Base-by-base conservation (phyloP, 2,329 filamentous ascomycete genomes). In the Paraphoma chrysanthemicola region DNA sequence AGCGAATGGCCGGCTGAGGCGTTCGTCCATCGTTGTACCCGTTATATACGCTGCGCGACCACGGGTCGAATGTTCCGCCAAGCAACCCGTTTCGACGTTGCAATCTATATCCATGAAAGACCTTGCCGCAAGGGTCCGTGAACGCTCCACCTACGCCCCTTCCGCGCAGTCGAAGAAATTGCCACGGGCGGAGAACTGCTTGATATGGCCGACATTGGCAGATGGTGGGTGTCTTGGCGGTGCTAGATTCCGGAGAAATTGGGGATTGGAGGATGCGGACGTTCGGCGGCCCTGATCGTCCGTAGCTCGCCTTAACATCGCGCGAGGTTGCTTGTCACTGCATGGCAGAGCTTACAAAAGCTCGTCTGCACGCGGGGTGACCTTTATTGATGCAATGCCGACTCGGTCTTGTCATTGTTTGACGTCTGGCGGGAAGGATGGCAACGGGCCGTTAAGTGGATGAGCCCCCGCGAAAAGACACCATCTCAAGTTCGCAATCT, bases 231-330 rank as follows among this genome's bases (percentile, higher is more conserved):
- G 31, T 29, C 60, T 65, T 61, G 60, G 62, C 60, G 17, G 16
- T 36, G 33, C 52, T 53, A 58, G 43, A 14, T 14, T 38, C 62
- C 63, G 67, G 65, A 69, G 60, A 68, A 69, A 69, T 58, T 62
- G 56, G 56, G 54, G 60, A 69, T 68, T 69, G 65, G 63, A 51
- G 45, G 48, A 50, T 51, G 31, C 33, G 7, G 16, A 23, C 16
- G 10, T 7, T 30, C n/a, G 11, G 42, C 6, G 14, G 50, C 23
- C 33, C 14, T 11, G 50, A 46, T 50, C 48, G n/a, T n/a, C 29
- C 38, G n/a, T 6, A 36, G n/a, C n/a, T 47, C 44, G 28, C 29
- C 29, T 28, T 31, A 50, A 44, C 18, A 43, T 14, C 14, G 41
- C n/a, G 47, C 47, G 47, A 41, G 38, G 17, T 33, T 42, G 47